Percentiles rank a stretch among this genome's conserved stretches.
phyloP scores from a whole-genome alignment of 257 asterid species.

The Fraxinus quadrangulata region DNA sequence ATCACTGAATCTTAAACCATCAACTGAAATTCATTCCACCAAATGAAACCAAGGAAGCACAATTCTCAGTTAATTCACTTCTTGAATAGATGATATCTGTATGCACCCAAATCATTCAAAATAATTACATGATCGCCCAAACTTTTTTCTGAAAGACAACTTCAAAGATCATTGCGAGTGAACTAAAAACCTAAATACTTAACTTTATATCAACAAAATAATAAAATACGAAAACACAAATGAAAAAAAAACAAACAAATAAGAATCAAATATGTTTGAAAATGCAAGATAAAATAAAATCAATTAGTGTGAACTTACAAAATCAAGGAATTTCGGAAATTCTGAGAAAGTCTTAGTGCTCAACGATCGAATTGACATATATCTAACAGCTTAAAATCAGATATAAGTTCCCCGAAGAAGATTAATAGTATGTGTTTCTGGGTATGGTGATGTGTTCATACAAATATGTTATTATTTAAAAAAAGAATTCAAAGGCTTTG shows the following conservation, averaged over 20 bases:
- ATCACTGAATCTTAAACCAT: conserved; percentile 2
- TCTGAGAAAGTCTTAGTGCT: conserved; percentile 14
- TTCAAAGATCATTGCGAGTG: conserved; percentile 21
- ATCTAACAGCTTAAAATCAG: conserved; percentile 38
- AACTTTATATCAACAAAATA: conserved; percentile 32
- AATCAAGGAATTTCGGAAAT: conserved; percentile 32
- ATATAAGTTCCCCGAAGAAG: conserved; percentile 31
- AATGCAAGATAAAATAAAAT: conserved; percentile 21
- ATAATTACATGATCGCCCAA: conserved; percentile 33
- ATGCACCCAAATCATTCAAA: conserved; percentile 38
- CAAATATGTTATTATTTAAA: background rate
- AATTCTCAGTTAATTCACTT: background rate
- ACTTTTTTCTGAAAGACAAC: conserved; percentile 16
- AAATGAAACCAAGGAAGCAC: conserved; percentile 9
- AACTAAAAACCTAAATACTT: conserved; percentile 39
- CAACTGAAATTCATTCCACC: conserved; percentile 12
- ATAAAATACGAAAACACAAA: conserved; percentile 15
- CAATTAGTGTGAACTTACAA: conserved; percentile 38
- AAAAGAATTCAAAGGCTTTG: conserved; percentile 20
- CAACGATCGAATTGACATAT: conserved; percentile 28
- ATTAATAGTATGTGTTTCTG: conserved; percentile 24
- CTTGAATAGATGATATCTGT: conserved; percentile 44
- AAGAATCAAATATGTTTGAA: conserved; percentile 23
- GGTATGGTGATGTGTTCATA: background rate
- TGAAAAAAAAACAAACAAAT: conserved; percentile 10